A percentile compares a stretch with the other conserved stretches of the same genome.
phyloP scores from a whole-genome alignment of 2,329 filamentous ascomycete species.

The Paecilomyces dactylethromorphus region DNA sequence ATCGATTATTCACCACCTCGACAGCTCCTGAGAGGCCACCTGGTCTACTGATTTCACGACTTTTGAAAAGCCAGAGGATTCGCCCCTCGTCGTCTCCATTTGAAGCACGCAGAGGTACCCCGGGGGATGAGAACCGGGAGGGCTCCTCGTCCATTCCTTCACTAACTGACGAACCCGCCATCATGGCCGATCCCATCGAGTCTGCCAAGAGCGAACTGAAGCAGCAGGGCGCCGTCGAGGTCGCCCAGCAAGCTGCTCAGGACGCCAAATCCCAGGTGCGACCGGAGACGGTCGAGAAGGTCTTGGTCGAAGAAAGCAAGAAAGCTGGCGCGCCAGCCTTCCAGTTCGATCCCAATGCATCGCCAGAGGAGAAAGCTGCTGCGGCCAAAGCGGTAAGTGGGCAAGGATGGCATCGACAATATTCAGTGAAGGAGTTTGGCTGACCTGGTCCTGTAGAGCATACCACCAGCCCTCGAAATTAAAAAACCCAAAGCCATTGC shows the following conservation, averaged over 20 bases:
- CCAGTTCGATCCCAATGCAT: slow-evolving; percentile 81
- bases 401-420: neutral
- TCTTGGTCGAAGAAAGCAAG: slow-evolving; percentile 68
- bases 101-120: neutral
- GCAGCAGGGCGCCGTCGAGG: slow-evolving; percentile 72
- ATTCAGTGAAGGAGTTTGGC: slow-evolving; percentile 7
- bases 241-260: slow-evolving; percentile 46
- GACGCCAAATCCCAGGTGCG: slow-evolving; percentile 63
- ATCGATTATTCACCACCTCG: neutral
- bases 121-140: neutral
- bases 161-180: neutral
- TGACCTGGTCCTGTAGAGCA: slow-evolving; percentile 38
- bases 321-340: slow-evolving; percentile 75
- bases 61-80: too few relatives aligned
- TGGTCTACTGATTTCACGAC: neutral
- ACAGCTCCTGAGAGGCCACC: neutral
- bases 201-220: slow-evolving; percentile 59
- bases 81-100: neutral
- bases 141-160: neutral
- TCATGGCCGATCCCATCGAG: slow-evolving; percentile 8
- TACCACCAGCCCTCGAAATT: slow-evolving; percentile 60
- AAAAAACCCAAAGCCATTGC: slow-evolving; percentile 31
- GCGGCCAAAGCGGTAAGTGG: slow-evolving; percentile 67
- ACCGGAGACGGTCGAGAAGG: slow-evolving; percentile 64
- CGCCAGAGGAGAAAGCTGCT: slow-evolving; percentile 73